phyloP scores from a whole-genome alignment of 202 grass and related monocot species.

The Alloteropsis angusta region DNA sequence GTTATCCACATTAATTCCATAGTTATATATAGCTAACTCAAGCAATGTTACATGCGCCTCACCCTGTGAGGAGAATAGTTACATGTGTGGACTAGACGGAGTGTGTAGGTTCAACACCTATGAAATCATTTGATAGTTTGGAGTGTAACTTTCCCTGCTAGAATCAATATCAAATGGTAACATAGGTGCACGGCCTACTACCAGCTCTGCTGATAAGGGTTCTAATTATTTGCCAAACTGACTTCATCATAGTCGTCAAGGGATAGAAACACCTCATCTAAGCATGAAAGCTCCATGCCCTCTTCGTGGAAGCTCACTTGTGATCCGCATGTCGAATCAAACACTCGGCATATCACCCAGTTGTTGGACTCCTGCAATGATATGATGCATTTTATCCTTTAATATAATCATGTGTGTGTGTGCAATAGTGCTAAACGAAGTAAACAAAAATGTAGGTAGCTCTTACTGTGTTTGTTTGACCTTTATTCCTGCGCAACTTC shows the following conservation, averaged over 20 bases:
- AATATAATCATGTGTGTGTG: not conserved
- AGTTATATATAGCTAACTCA: conserved; percentile 4
- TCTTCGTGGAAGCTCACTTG: conserved; percentile 55
- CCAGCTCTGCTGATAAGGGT: not conserved
- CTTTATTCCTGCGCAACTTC: conserved; percentile 29
- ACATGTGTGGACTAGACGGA: conserved; percentile 17
- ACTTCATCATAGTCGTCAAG: conserved; percentile 96
- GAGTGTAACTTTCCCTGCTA: conserved; percentile 5
- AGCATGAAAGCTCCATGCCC: conserved; percentile 75
- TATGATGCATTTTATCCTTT: conserved; percentile 9
- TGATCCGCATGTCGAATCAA: conserved; percentile 41
- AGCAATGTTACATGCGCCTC: conserved; percentile 16
- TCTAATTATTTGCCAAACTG: conserved; percentile 69
- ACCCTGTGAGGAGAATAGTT: conserved; percentile 26
- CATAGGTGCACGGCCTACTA: conserved; percentile 20
- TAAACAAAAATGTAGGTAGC: not conserved
- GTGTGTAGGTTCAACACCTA: conserved; percentile 13
- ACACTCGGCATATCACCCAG: conserved; percentile 85
- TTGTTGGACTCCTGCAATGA: conserved; percentile 58
- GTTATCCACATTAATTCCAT: not conserved
- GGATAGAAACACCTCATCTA: conserved; percentile 97
- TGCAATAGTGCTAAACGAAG: not conserved
- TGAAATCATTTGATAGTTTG: conserved; percentile 16
- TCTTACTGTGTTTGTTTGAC: conserved; percentile 45
- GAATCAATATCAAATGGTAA: conserved; percentile 20